These are phyloP conservation scores for Didymella lethalis DNA, from an alignment of 2,329 filamentous ascomycete species.

Conservation along the genomic window DNA sequence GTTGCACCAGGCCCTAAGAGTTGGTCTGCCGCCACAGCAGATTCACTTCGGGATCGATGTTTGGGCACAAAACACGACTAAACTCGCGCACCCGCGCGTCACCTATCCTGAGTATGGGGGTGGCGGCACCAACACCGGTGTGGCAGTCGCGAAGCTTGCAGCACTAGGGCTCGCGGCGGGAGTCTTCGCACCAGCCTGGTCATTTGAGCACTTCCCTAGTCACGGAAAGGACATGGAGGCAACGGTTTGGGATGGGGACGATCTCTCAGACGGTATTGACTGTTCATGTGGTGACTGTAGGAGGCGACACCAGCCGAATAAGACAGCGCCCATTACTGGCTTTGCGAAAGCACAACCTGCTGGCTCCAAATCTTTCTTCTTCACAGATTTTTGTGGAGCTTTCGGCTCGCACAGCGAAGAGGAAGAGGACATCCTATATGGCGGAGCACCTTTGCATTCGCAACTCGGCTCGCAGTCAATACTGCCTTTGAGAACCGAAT, in stretches of 20 bases:
- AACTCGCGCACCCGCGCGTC: slow-evolving; percentile 38
- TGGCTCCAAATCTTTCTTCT: slow-evolving; percentile 50
- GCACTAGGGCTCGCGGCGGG: slow-evolving; percentile 50
- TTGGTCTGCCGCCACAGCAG: slow-evolving; percentile 33
- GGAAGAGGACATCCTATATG: slow-evolving; percentile 22
- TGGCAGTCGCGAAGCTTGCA: slow-evolving; percentile 51
- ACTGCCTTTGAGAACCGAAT: slow-evolving; percentile 32
- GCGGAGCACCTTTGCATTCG: slow-evolving; percentile 31
- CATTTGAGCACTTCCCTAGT: slow-evolving; percentile 54
- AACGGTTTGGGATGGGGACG: slow-evolving; percentile 48
- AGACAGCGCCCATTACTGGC: slow-evolving; percentile 32
- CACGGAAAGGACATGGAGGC: slow-evolving; percentile 39
- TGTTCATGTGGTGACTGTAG: slow-evolving; percentile 47
- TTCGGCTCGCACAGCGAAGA: slow-evolving; percentile 33
- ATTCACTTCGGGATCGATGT: slow-evolving; percentile 57
- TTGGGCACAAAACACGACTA: slow-evolving; percentile 54
- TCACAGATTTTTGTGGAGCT: slow-evolving; percentile 49
- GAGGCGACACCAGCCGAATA: slow-evolving; percentile 35
- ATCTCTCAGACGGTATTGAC: slow-evolving; percentile 34
- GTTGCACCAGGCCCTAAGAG: slow-evolving; percentile 33
- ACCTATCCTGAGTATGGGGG: slow-evolving; percentile 52
- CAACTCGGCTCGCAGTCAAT: slow-evolving; percentile 48
- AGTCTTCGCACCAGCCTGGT: slow-evolving; percentile 58
- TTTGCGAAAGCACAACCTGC: slow-evolving; percentile 42
- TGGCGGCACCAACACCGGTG: slow-evolving; percentile 54